A percentile compares a stretch with the other conserved stretches of the same genome.
Evolutionary conservation across 768 basidiomycete genomes (phyloP).

Genomic region (Tephrocybe rancida): DNA sequence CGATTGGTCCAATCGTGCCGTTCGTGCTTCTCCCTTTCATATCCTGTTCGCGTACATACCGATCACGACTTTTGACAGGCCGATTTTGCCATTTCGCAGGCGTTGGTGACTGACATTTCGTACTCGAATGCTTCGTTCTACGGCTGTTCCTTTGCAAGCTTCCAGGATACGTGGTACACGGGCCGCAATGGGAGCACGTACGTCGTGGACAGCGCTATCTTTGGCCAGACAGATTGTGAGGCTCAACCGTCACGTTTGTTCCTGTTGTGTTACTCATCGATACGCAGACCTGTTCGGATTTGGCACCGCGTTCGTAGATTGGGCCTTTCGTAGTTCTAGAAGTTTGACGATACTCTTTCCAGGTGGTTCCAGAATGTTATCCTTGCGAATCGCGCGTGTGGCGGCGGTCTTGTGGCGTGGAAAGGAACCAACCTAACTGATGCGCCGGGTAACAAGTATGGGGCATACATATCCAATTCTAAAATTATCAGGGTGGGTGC

Average conservation of each 20-base stretch:
- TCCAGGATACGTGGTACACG: conserved; percentile 69
- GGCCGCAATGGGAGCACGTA: conserved; percentile 61
- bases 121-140: conserved; percentile 73
- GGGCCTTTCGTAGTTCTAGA: neutral
- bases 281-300: conserved; percentile 57
- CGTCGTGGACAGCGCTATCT: conserved; percentile 62
- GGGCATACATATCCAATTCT: conserved; percentile 58
- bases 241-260: conserved; percentile 3
- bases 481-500: conserved; percentile 53
- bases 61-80: conserved; percentile 33
- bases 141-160: conserved; percentile 61
- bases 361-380: conserved; percentile 65
- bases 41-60: neutral
- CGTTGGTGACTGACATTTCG: conserved; percentile 62
- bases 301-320: conserved; percentile 51
- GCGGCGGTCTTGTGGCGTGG: conserved; percentile 70
- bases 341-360: neutral
- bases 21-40: conserved; percentile 31
- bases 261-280: neutral
- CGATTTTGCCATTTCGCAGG: conserved; percentile 61
- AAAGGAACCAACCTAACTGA: conserved; percentile 57
- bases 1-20: conserved; percentile 68
- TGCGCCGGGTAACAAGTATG: conserved; percentile 52
- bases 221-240: conserved; percentile 66
- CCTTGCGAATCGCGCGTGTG: conserved; percentile 64